Evolutionary conservation across 441 rosid species (phyloP), one percentile per base, ranked within the genome.

Genomic region (Arabidopsis lyrata): DNA sequence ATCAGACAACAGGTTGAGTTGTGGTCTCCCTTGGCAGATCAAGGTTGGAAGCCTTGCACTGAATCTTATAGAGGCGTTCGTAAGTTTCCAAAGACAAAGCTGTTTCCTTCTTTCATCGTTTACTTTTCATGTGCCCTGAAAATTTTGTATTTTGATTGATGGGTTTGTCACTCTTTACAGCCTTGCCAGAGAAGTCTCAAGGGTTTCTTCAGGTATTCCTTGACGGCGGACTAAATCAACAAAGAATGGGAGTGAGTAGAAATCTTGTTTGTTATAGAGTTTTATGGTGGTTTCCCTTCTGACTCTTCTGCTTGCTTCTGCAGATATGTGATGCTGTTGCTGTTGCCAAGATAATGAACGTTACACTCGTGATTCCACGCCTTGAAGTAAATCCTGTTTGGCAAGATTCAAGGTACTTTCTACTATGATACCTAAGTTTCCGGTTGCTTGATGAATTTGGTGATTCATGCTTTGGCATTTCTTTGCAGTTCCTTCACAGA

Each of bases 381-480:
- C 88, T 89, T 79, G 95, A 89, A 83, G 89, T 89, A 5, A 89
- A 89, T 82, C 87, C 90, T n/a, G 95, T 89, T 72, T 89, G 95
- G 90, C 90, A 83, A 83, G 92, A 89, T 84, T 78, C 90, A 48
- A 89, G 95, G 95, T 95, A 68, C 86, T 70, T 85, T 70, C 70
- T 71, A 38, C 38, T 72, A 22, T 35, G 41, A 45, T 16, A 59
- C 66, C 9, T 24, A 13, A 15, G 3, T 39, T 58, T 18, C 8
- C 1, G 15, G 36, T 44, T 18, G 15, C 16, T 58, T 18, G 62
- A 47, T 57, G 48, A 10, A 15, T 54, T 36, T 63, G 39, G 41
- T 41, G 65, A 61, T 66, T 42, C 20, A 42, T 70, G 41, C 48
- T 58, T 41, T 66, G 72, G 56, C 39, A 5, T 55, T 76, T 66